Base-by-base conservation (phyloP, 192 early-diverging fungal genomes). In the Geranomyces variabilis region DNA sequence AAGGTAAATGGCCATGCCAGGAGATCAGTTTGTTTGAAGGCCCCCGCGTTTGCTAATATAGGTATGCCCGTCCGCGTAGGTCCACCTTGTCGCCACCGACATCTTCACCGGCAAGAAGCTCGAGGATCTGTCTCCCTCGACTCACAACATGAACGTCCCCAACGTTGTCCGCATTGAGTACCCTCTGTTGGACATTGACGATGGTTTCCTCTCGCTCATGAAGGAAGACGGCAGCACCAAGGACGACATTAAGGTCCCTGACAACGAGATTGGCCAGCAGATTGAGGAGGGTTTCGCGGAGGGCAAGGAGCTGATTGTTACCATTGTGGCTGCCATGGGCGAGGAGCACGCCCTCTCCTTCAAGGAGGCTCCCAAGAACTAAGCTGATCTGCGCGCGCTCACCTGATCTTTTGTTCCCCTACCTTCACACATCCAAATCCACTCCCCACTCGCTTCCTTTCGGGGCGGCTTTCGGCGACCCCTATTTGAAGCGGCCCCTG, bases 71-170 rank as follows among this genome's bases (percentile, higher is more conserved):
- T 10, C 19, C 46, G 19, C 46, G 46, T 26, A 71, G 70, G 68
- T 68, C 53, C 28, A 69, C 44, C n/a, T 67, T 44, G 34, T 48
- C 15, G 56, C 48, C 41, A 45, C 63, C 44, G 44, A 84, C 70
- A 96, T 99, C 87, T 99, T 99, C 86, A 99, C 92, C 71, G 88
- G 87, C 80, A 94, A 93, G 90, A 99, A 98, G 91, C 83, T 90
- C 79, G 97, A 99, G 86, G 97, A 99, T 84, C 81, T 99, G 76
- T 99, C 96, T 75, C 97, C 97, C 74, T 99, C 97, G 80, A 99
- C 97, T 81, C 97, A 99, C 91, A 99, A 99, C 90, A 96, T 99
- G 93, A 93, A 98, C 77, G 97, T 99, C 46, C 97, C 97, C 79
- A 88, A 95, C 81, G 91, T 99, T 75, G 77, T 57, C 75, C 93